phyloP scores from a whole-genome alignment of 805 yeast species.

The Cyberlindnera nakhonratchasimensis region DNA sequence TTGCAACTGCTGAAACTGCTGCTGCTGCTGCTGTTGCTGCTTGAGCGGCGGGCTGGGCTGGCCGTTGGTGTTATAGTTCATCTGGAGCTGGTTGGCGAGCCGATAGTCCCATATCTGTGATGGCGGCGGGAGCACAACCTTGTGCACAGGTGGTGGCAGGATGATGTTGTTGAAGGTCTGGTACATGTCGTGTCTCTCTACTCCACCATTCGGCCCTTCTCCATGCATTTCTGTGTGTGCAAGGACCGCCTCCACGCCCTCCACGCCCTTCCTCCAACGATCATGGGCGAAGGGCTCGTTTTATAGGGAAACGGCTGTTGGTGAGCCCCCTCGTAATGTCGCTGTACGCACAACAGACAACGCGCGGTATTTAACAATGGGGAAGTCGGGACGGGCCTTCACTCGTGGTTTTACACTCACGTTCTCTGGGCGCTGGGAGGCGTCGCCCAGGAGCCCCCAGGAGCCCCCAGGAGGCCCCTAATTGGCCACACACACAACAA shows the following conservation, averaged over 20 bases:
- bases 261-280: too few species aligned
- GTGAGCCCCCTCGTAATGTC: constrained; percentile 2
- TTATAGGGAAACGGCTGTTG: constrained; percentile 12
- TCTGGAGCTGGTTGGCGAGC: constrained; percentile 5
- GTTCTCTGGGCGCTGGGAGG: too few species aligned
- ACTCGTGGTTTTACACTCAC: too few species aligned
- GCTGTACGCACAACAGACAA: too few species aligned
- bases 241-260: too few species aligned
- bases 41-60: constrained; percentile 6
- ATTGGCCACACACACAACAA: too few species aligned
- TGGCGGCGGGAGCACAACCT: constrained; percentile 21
- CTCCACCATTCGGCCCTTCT: not conserved
- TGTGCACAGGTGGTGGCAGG: constrained; percentile 20
- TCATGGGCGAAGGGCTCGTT: constrained; percentile 11
- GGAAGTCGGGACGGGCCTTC: not conserved
- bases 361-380: constrained; percentile 14
- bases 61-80: constrained; percentile 14
- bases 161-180: constrained; percentile 14
- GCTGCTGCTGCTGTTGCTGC: constrained; percentile 6
- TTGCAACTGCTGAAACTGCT: constrained; percentile 7
- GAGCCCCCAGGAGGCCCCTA: too few species aligned
- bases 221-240: too few species aligned
- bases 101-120: constrained; percentile 17
- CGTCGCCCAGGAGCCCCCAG: too few species aligned
- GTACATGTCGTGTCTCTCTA: constrained; percentile 1